Base-by-base conservation (phyloP, 352 stramenopile genomes). In the Pythium oligandrum region DNA sequence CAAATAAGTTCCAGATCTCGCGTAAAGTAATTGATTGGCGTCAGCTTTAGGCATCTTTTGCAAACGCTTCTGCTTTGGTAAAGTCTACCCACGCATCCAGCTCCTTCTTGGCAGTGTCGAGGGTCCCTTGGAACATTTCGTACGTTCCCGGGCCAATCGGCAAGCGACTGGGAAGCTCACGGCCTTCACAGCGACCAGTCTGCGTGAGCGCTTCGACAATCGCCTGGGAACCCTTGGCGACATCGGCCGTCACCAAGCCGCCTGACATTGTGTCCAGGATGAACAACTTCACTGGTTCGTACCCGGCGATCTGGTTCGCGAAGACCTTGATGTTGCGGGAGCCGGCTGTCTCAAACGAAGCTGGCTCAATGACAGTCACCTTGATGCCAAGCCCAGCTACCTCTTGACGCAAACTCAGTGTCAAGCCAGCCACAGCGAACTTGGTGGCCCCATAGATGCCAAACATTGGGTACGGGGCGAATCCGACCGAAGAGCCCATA, bases 401-500 rank as follows among this genome's bases (percentile, higher is more conserved):
- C 44, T 59, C 52, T 5, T 26, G 11, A 32, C 52, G 52, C 6
- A 59, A 36, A 6, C 6, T 48, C 37, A 53, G 40, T 3, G 52
- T 48, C 11, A 59, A 35, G 26, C 43, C 52, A 3, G 42, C 52
- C 6, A 59, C 43, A 7, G 52, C 52, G 11, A 44, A 59, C 52
- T 59, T 59, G 42, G 52, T 53, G 10, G 43, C 52, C 2, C 35
- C 43, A 47, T 79, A 79, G 8, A 79, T 61, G 33, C 64, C 62
- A 51, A 63, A 66, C 10, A 52, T 57, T 53, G 71, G 58, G 38
- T 67, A 53, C 1, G 59, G 61, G 17, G 63, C 33, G 59, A 56
- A 73, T 12, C 61, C 67, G 53, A 47, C 57, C 0, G 59, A 57
- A 2, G 70, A 76, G 3, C 67, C 68, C 31, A 79, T 76, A 55